Percentiles rank a stretch among this genome's conserved stretches.
phyloP scores from a whole-genome alignment of 345 rosid species.

The Physaria fendleri region DNA sequence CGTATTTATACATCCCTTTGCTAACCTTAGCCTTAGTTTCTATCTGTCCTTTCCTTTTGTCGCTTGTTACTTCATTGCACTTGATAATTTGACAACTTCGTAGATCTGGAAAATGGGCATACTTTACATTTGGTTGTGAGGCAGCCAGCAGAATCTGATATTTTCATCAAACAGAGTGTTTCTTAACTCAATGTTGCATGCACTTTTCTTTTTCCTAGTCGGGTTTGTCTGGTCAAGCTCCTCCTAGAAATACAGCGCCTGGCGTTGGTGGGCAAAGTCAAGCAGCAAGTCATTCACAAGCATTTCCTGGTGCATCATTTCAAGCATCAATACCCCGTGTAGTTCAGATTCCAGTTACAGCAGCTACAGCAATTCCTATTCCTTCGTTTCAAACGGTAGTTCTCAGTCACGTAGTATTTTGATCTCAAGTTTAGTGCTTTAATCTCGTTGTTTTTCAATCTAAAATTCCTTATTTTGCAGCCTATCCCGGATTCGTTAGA shows the following conservation, averaged over 20 bases:
- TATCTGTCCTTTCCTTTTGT: neutral
- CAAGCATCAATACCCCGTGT: slow-evolving; percentile 46
- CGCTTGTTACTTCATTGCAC: neutral
- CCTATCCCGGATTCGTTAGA: slow-evolving; percentile 82
- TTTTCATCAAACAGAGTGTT: neutral
- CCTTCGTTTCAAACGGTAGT: slow-evolving; percentile 63
- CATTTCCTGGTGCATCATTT: slow-evolving; percentile 45
- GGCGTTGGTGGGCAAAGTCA: slow-evolving; percentile 42
- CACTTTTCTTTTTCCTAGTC: slow-evolving; percentile 31
- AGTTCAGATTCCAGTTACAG: slow-evolving; percentile 54
- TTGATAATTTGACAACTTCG: slow-evolving; percentile 38
- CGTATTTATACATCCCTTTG: neutral
- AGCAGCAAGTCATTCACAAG: slow-evolving; percentile 42
- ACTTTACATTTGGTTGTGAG: slow-evolving; percentile 87
- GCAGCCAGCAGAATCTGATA: slow-evolving; percentile 49
- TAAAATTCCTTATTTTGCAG: slow-evolving; percentile 35
- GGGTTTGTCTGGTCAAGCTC: slow-evolving; percentile 38
- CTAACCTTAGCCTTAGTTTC: neutral
- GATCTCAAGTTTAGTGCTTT: neutral
- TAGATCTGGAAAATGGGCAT: slow-evolving; percentile 92
- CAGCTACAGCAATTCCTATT: slow-evolving; percentile 47
- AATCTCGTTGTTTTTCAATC: neutral
- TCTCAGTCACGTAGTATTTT: neutral
- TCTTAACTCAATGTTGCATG: neutral
- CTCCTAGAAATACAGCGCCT: slow-evolving; percentile 42